phyloP scores from a whole-genome alignment of 176 grass and related monocot genomes.

The Triticum timopheevii region DNA sequence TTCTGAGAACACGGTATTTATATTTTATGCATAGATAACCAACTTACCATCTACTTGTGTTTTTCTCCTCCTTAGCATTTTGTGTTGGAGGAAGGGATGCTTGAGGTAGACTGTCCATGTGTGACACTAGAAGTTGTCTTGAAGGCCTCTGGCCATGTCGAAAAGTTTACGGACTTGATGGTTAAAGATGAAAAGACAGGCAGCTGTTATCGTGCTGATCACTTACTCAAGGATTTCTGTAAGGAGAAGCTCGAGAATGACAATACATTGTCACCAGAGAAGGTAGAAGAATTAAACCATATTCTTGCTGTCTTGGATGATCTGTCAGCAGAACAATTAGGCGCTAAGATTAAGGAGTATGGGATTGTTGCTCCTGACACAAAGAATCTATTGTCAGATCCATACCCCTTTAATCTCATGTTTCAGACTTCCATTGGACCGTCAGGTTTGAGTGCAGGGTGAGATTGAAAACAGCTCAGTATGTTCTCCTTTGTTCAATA shows the following conservation, averaged over 20 bases:
- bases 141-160: conserved; percentile 91
- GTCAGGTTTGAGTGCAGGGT: conserved; percentile 76
- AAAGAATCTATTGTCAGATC: conserved; percentile 75
- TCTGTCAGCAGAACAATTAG: conserved; percentile 72
- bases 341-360: conserved; percentile 89
- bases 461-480: conserved; percentile 34
- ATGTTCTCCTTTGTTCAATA: conserved; percentile 5
- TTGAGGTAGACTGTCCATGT: conserved; percentile 94
- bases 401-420: conserved; percentile 97
- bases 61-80: conserved; percentile 64
- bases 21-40: background rate
- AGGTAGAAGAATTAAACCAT: conserved; percentile 52
- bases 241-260: conserved; percentile 87
- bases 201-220: conserved; percentile 86
- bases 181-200: conserved; percentile 94
- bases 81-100: conserved; percentile 86
- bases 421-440: conserved; percentile 99
- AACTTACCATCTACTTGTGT: conserved; percentile 9
- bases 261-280: conserved; percentile 45
- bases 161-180: conserved; percentile 95
- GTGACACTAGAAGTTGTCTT: conserved; percentile 84
- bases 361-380: conserved; percentile 89
- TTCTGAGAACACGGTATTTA: background rate
- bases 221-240: conserved; percentile 91
- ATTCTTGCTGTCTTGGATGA: conserved; percentile 85